These are phyloP conservation scores for Ceratobasidium sp. DNA, from an alignment of 1,284 basidiomycete species.

Conservation along the genomic window DNA sequence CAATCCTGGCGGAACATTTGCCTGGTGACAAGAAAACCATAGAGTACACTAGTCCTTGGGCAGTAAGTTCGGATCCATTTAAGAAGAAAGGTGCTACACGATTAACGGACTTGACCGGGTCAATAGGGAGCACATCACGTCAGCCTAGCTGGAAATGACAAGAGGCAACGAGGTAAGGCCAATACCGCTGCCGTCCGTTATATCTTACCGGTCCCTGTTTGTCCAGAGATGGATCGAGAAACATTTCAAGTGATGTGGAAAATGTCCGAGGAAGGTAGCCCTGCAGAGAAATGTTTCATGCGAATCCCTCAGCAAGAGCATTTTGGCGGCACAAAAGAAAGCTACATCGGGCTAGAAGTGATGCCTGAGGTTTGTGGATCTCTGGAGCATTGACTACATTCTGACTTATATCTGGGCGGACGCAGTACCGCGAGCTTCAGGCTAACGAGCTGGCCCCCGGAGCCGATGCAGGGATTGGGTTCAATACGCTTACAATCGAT, in stretches of 20 bases:
- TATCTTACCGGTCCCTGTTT: background rate
- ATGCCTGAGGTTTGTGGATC: constrained; percentile 67
- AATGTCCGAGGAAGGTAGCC: constrained; percentile 62
- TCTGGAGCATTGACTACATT: too few relatives aligned
- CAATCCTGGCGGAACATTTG: constrained; percentile 68
- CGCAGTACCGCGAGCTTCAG: constrained; percentile 59
- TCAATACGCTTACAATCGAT: constrained; percentile 73
- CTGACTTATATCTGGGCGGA: too few relatives aligned
- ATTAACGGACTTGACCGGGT: background rate
- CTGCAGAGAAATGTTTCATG: constrained; percentile 64
- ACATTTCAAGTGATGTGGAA: constrained; percentile 77
- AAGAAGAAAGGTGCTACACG: background rate
- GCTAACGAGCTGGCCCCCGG: constrained; percentile 55
- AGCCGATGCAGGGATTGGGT: constrained; percentile 59
- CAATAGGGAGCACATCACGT: constrained; percentile 77
- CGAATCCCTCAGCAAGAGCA: constrained; percentile 67
- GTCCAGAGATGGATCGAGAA: constrained; percentile 67
- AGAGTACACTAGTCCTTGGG: constrained; percentile 78
- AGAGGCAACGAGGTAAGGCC: constrained; percentile 57
- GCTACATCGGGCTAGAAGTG: constrained; percentile 51
- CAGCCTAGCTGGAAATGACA: constrained; percentile 58
- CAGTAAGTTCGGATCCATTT: constrained; percentile 57
- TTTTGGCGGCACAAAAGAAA: constrained; percentile 54
- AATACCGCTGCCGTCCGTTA: constrained; percentile 45
- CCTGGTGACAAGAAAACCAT: constrained; percentile 71